A percentile compares a stretch with the other conserved stretches of the same genome.
phyloP scores from a whole-genome alignment of 257 asterid genomes.

The Gentiana dahurica region DNA sequence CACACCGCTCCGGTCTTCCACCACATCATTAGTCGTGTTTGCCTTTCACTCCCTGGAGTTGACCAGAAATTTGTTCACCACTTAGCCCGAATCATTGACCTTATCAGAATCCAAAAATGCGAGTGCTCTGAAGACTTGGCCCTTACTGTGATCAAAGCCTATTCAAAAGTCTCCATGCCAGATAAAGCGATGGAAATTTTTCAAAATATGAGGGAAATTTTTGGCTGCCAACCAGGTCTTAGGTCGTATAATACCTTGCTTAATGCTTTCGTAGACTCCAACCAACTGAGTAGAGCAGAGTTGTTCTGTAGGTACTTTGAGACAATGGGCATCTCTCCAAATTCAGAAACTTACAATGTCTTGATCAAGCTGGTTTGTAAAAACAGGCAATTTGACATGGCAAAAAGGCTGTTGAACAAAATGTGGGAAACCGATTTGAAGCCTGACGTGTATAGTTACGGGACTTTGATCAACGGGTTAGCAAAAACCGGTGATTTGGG shows the following conservation, averaged over 20 bases:
- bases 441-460: constrained; percentile 72
- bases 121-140: constrained; percentile 62
- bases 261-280: constrained; percentile 61
- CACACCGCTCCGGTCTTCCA: constrained; percentile 45
- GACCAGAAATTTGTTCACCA: constrained; percentile 25
- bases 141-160: constrained; percentile 46
- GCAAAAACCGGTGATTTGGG: constrained; percentile 45
- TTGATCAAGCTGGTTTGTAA: constrained; percentile 56
- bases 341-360: constrained; percentile 53
- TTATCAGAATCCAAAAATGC: constrained; percentile 40
- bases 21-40: constrained; percentile 73
- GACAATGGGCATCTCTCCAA: constrained; percentile 58
- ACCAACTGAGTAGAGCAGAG: constrained; percentile 59
- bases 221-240: constrained; percentile 59
- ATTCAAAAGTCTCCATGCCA: constrained; percentile 41
- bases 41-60: constrained; percentile 24
- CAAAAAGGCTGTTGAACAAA: constrained; percentile 28
- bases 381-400: constrained; percentile 45
- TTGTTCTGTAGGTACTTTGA: constrained; percentile 47
- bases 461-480: constrained; percentile 57
- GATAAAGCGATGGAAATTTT: constrained; percentile 56
- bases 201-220: constrained; percentile 56
- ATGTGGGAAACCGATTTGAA: constrained; percentile 41
- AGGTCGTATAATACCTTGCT: constrained; percentile 66
- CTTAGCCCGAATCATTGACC: constrained; percentile 36